phyloP scores from a whole-genome alignment of 2,329 filamentous ascomycete species.

The Alternaria arborescens region DNA sequence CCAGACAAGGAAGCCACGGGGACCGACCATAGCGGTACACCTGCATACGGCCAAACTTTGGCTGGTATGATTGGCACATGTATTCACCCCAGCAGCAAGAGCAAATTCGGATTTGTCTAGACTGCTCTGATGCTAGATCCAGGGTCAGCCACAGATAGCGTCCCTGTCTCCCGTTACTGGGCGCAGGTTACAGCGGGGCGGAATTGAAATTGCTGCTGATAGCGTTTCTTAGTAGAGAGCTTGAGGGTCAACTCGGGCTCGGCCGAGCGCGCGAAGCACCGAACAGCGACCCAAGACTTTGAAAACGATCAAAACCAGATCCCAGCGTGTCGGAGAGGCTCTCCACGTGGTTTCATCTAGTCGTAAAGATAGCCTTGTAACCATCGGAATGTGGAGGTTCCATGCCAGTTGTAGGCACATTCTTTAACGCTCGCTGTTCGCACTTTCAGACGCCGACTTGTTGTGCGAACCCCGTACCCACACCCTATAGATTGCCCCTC shows the following conservation, averaged over 20 bases:
- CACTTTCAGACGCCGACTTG: background rate
- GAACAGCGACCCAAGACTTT: background rate
- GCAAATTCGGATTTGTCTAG: constrained; percentile 2
- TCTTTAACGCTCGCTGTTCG: constrained; percentile 3
- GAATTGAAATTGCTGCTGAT: constrained; percentile 2
- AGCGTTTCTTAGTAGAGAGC: background rate
- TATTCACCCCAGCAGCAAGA: background rate
- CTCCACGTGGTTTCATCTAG: background rate
- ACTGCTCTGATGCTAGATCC: constrained; percentile 1
- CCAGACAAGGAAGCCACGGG: constrained; percentile 5
- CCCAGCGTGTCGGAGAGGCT: background rate
- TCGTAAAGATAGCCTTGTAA: background rate
- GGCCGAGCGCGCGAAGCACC: background rate
- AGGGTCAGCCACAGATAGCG: background rate
- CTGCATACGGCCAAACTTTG: background rate
- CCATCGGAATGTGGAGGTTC: background rate
- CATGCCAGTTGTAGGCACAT: background rate
- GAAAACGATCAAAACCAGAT: background rate
- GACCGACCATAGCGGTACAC: background rate
- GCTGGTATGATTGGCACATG: background rate
- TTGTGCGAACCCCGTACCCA: background rate
- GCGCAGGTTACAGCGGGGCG: background rate
- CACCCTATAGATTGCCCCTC: background rate
- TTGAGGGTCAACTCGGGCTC: background rate
- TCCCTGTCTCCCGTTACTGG: background rate